Evolutionary conservation across 306 rosid species (phyloP), one percentile per base, ranked within the genome.

Genomic region (Quercus variabilis): DNA sequence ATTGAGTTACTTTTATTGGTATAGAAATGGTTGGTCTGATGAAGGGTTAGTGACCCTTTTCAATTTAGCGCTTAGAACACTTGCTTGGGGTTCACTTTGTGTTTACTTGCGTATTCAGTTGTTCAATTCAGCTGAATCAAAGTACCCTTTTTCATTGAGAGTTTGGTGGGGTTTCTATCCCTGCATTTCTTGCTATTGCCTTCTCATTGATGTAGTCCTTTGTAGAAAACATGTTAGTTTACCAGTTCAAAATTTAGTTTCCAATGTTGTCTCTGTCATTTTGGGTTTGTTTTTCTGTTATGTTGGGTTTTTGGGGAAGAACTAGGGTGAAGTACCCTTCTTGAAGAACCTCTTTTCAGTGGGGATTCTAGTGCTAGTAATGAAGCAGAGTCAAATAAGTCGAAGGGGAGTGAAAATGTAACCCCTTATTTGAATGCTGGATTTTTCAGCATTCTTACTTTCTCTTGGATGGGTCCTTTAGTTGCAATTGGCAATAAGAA

Each of bases 391-490:
- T 55, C 82, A 25, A 74, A 35, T 7, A 38, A 38, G 46, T 7
- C 3, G 11, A 74, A 21, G 81, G 89, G 79, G 71, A 78, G 59
- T 71, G 81, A 72, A 76, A 84, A 60, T 71, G 85, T 84, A 9
- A 85, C 82, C 80, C 80, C 85, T 13, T 88, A 77, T 80, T 87
- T 85, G 25, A 87, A 72, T 72, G 92, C 98, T 74, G 91, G 94
- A 21, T 79, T 90, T 80, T 86, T 90, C 80, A 85, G 91, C 72
- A 49, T 85, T 69, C 92, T 94, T 56, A 86, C 90, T 19, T 90
- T 94, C 79, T 83, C 92, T 69, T 90, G 97, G 97, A 84, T 94
- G 74, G 82, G 88, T 84, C 88, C 85, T 70, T 80, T 94, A 14
- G 87, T 94, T 75, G 82, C 86, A 4, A 15, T 71, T 67, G 98